Evolutionary conservation across 2,329 filamentous ascomycete species (phyloP).

Genomic region (Claviceps sp.): DNA sequence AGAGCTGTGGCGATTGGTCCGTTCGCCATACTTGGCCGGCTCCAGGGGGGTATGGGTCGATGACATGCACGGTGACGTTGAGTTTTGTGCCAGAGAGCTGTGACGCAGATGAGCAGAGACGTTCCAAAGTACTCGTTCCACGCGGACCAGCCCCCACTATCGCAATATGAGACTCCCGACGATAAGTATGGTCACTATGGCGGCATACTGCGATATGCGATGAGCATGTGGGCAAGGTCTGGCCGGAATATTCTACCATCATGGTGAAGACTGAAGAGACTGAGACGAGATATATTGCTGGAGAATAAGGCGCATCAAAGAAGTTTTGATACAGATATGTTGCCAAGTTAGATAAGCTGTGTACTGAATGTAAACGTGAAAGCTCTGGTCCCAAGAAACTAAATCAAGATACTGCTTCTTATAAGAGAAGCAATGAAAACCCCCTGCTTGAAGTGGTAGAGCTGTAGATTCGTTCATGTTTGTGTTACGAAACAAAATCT

Average conservation of each 20-base stretch:
- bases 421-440: background rate
- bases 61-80: conserved; percentile 1
- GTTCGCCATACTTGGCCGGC: conserved; percentile 4
- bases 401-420: background rate
- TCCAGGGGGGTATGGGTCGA: conserved; percentile 2
- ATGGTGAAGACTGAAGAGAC: background rate
- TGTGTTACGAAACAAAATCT: background rate
- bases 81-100: background rate
- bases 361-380: background rate
- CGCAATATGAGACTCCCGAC: conserved; percentile 1
- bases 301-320: background rate
- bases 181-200: background rate
- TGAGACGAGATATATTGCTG: background rate
- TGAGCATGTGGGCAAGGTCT: background rate
- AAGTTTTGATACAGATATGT: background rate
- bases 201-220: background rate
- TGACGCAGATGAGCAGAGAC: conserved; percentile 3
- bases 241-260: background rate
- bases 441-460: background rate
- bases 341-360: background rate
- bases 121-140: conserved; percentile 5
- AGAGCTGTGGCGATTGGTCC: conserved; percentile 4
- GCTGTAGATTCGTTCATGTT: background rate
- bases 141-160: conserved; percentile 4
- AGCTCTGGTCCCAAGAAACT: no score